Conservation (phyloP, 192 early-diverging fungal species). For the Coemansia sp. region DNA sequence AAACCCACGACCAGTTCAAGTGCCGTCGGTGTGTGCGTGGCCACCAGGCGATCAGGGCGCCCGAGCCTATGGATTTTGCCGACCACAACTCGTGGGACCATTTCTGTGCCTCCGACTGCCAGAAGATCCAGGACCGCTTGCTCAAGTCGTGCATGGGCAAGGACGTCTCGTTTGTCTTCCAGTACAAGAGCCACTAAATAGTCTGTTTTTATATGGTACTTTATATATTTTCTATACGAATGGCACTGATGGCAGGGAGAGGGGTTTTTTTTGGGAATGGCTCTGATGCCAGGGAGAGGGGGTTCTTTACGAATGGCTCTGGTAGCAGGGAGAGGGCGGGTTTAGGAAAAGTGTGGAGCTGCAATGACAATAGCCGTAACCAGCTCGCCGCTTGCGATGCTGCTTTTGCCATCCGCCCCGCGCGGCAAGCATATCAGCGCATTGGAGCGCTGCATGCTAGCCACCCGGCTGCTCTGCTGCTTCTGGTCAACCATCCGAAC, state of each 20-base stretch:
- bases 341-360: constrained; percentile 11
- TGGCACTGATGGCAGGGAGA: no score
- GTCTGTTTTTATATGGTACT: neutral
- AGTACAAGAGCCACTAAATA: constrained; percentile 69
- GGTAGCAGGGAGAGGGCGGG: no score
- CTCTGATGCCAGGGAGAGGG: no score
- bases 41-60: constrained; percentile 71
- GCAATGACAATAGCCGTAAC: constrained; percentile 39
- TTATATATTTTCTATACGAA: no score
- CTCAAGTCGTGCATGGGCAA: constrained; percentile 64
- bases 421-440: constrained; percentile 76
- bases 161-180: constrained; percentile 77
- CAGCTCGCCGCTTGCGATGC: constrained; percentile 12
- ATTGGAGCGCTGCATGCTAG: constrained; percentile 78
- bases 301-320: no score
- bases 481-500: constrained; percentile 63
- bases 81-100: constrained; percentile 86
- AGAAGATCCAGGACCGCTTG: constrained; percentile 64
- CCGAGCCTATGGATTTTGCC: constrained; percentile 69
- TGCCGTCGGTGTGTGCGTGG: constrained; percentile 89
- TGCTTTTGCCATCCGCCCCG: constrained; percentile 29
- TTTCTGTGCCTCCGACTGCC: constrained; percentile 59
- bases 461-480: constrained; percentile 81
- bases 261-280: no score
- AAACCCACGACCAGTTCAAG: constrained; percentile 98